phyloP scores from a whole-genome alignment of 805 yeast species.

The Ogataea kodamae region DNA sequence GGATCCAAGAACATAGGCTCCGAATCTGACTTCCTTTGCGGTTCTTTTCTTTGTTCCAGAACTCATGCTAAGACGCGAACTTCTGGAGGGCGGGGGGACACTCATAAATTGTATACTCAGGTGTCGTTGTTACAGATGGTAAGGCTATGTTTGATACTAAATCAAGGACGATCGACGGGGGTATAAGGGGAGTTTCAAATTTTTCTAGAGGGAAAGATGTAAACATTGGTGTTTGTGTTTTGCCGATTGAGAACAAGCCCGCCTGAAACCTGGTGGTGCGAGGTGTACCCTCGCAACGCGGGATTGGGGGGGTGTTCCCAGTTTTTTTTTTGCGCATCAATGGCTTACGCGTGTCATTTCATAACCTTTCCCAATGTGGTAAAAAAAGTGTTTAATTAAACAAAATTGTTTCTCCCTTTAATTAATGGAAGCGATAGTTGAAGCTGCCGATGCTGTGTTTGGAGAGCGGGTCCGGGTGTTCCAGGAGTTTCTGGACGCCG shows the following conservation, averaged over 20 bases:
- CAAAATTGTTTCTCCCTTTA: conserved; percentile 7
- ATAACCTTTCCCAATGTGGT: conserved; percentile 10
- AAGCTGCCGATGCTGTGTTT: conserved; percentile 40
- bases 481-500: conserved; percentile 73
- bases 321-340: too few relatives aligned
- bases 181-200: conserved; percentile 12
- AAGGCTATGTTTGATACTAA: conserved; percentile 3
- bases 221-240: conserved; percentile 11
- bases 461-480: conserved; percentile 85
- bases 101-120: conserved; percentile 8
- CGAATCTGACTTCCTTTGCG: conserved; percentile 76
- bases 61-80: conserved; percentile 21
- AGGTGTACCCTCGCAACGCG: too few relatives aligned
- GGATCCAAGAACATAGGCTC: conserved; percentile 85
- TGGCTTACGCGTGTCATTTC: conserved; percentile 12
- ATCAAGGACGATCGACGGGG: conserved; percentile 14
- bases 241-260: conserved; percentile 4
- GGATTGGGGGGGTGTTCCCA: too few relatives aligned
- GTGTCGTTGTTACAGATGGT: conserved; percentile 3
- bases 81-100: conserved; percentile 15
- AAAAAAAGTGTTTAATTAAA: conserved; percentile 5
- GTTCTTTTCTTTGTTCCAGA: conserved; percentile 32
- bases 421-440: conserved; percentile 27
- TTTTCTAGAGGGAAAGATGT: conserved; percentile 12
- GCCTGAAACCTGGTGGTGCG: neutral